Evolutionary conservation across 257 asterid species (phyloP).

Genomic region (Anisodus acutangulus): DNA sequence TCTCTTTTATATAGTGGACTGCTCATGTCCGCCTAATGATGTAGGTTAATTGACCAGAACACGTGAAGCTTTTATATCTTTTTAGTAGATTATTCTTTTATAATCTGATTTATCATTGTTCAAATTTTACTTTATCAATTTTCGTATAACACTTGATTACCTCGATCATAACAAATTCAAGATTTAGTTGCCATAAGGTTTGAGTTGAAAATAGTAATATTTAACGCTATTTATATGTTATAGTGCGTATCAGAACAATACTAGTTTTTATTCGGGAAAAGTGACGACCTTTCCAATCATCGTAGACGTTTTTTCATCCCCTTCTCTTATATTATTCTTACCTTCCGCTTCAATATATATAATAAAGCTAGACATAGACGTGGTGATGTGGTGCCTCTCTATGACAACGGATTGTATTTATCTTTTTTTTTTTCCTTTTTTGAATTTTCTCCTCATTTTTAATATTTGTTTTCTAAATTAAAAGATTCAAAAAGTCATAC

Average conservation of each 20-base stretch:
- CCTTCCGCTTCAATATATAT: background rate
- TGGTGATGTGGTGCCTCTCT: too few relatives aligned
- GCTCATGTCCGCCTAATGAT: background rate
- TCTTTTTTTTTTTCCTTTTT: too few relatives aligned
- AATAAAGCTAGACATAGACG: too few relatives aligned
- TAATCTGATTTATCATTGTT: too few relatives aligned
- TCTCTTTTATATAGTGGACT: background rate
- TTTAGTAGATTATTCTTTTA: too few relatives aligned
- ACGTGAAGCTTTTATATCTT: background rate
- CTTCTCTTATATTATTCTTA: background rate
- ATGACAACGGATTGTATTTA: too few relatives aligned
- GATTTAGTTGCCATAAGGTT: background rate
- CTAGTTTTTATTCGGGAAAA: background rate
- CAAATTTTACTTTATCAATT: background rate
- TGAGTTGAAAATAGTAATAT: background rate
- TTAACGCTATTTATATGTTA: background rate
- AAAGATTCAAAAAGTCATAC: too few relatives aligned
- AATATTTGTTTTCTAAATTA: too few relatives aligned
- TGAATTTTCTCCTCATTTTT: too few relatives aligned
- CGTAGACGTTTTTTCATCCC: background rate
- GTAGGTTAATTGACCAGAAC: background rate
- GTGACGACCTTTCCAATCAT: constrained; percentile 15
- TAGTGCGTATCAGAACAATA: background rate
- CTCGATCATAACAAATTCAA: background rate
- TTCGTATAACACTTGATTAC: background rate